Evolutionary conservation across 2,329 filamentous ascomycete genomes (phyloP), one percentile per base, ranked within the genome.

Genomic region (Hansfordia pulvinata): DNA sequence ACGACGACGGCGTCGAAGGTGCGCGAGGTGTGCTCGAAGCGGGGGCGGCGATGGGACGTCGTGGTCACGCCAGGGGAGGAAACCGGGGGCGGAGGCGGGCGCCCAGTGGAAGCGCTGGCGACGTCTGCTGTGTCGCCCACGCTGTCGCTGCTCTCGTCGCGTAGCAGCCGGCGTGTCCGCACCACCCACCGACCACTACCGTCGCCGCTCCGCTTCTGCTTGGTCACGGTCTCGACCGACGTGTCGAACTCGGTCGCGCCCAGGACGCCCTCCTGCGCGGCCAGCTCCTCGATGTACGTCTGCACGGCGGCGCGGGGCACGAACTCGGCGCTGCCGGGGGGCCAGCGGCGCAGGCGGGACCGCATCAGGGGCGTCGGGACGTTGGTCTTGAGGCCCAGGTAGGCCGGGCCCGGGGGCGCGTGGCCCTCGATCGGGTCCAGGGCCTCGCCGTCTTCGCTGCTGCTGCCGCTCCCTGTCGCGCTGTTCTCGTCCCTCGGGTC

Each of bases 341-440:
- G 69, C 64, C 76, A 82, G 0, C 41, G 34, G 4, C 50, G 43
- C 2, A 65, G 44, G 7, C 46, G 51, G 30, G 50, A 60, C 21
- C 49, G 44, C 48, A 65, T 54, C 3, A 64, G 39, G 13, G 46
- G 58, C n/a, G 76, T 72, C 0, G 80, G 76, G 4, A 86, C 76
- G 39, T 88, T 90, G 19, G 79, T 83, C 41, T 76, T 76, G 6
- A 86, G 52, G 3, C 64, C 62, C 5, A 47, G 49, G 31, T 65
- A 52, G 64, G 68, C 56, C 60, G 84, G 35, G 69, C 48, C 14
- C 62, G 70, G 17, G 31, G 73, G 45, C 4, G 39, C 42, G 23
- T 50, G 45, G n/a, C n/a, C n/a, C n/a, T n/a, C n/a, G 68, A 17
- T 54, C 43, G 21, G 56, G 46, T 12, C 41, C 5, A 40, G 40